Evolutionary conservation across 139 green algal genomes (phyloP), one percentile per base, ranked within the genome.

Genomic region (Diplosphaera chodatii): DNA sequence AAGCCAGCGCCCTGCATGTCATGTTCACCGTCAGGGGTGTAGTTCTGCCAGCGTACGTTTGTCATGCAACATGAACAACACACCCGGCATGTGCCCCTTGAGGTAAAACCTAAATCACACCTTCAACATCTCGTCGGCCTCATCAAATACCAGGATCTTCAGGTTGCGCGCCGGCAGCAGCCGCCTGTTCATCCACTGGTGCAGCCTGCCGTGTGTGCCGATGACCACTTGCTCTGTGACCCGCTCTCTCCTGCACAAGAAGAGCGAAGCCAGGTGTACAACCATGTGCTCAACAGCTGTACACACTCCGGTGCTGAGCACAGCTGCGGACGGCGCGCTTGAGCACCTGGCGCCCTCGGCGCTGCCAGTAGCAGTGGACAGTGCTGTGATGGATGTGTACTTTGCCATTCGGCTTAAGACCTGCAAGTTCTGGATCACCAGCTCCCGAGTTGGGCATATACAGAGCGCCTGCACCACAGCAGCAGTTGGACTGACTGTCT

Each of bases 41-140:
- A 48, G 37, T 48, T 8, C 37, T 48, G 37, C 37, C n/a, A n/a
- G n/a, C n/a, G n/a, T n/a, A n/a, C n/a, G n/a, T n/a, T n/a, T n/a
- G n/a, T n/a, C n/a, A n/a, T n/a, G n/a, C n/a, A n/a, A n/a, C n/a
- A n/a, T n/a, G n/a, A n/a, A n/a, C n/a, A n/a, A n/a, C n/a, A n/a
- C n/a, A n/a, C n/a, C n/a, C n/a, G n/a, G n/a, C n/a, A n/a, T n/a
- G n/a, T n/a, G n/a, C n/a, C n/a, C n/a, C n/a, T n/a, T n/a, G n/a
- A n/a, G n/a, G n/a, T n/a, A n/a, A n/a, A n/a, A n/a, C n/a, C n/a
- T n/a, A n/a, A n/a, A n/a, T 18, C 71, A 3, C 30, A 83, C 82
- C 70, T 94, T 91, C 32, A 99, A 88, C 95, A 99, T 99, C 70
- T 98, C 87, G 79, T 99, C 96, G 1, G 96, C 96, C 84, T 99